Evolutionary conservation across 148 eudicot species (phyloP), one percentile per base, ranked within the genome.

Genomic region (Fagopyrum tataricum): DNA sequence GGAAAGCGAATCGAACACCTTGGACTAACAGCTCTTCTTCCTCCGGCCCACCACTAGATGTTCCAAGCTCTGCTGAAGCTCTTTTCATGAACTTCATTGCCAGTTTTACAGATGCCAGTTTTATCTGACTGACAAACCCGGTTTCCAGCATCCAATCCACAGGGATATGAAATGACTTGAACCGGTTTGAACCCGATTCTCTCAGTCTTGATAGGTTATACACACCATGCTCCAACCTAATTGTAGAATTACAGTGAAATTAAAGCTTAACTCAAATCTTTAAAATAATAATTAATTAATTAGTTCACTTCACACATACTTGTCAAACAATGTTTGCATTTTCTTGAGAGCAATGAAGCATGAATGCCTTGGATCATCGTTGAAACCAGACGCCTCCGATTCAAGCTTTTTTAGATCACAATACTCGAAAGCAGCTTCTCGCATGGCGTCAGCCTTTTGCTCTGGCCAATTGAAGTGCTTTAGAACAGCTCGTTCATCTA

Each of bases 401-500:
- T 88, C 96, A 39, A 95, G 89, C 86, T 95, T 95, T 84, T 91
- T 95, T 44, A 95, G 86, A 82, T 95, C 99, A 74, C 82, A 83
- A 68, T 90, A 95, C 80, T 91, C 99, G 67, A 95, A 95, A 67
- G 99, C 99, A 31, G 99, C 99, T 84, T 95, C 99, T 40, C 99
- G 87, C 70, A 95, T 77, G 1, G 96, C 95, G 75, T 95, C 99
- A 0, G 99, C 99, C 81, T 88, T 95, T 70, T 87, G 83, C 83
- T 95, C 99, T 0, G 99, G 99, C 99, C 99, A 95, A 44, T 90
- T 76, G 20, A 95, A 95, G 79, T 95, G 99, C 77, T 95, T 95
- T 18, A 95, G 81, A 71, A 95, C 99, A 5, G 99, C 99, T 72
- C 99, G 88, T 75, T 95, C 99, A 79, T 95, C 99, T 62, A 95